Base-by-base conservation (phyloP, 2,329 filamentous ascomycete genomes). In the Xylaria sp. region DNA sequence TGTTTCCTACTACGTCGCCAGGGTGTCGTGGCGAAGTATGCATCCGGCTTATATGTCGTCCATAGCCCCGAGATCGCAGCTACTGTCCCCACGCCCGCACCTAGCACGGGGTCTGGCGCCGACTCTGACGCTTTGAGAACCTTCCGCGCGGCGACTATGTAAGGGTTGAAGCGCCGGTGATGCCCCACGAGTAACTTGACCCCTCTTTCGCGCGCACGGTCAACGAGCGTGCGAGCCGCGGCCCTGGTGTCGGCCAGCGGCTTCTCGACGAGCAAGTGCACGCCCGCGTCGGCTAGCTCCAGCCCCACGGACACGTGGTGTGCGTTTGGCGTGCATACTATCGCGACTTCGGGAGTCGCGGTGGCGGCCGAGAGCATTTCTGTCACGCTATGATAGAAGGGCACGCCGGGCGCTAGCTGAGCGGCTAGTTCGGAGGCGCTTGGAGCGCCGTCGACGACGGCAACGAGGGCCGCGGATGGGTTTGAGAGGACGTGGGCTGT, bases 191-290 rank as follows among this genome's bases (percentile, higher is more conserved):
- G 50, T 18, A 57, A 44, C 59, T 63, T 66, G 35, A 61, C 27
- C 2, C 50, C 50, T 12, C 18, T 16, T 25, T 63, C 25, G 6
- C 40, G 60, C 5, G 40, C 50, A 10, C 51, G 60, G 23, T 55
- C 60, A 1, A 63, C 50, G n/a, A 60, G 58, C 23, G 32, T 62
- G 47, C 60, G 47, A 6, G 60, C 60, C 5, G 48, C 42, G 6
- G 42, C 61, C 6, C 44, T 58, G 29, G 61, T 58, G 21, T 64
- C 61, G 32, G 62, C 62, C 4, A 55, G 50, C 16, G 60, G 60
- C 40, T 63, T 63, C 27, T 63, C 60, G 6, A 63, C 60, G 50
- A 63, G 60, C 23, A 63, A 27, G 40, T 63, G 60, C n/a, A 63
- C 60, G 40, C 60, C 60, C 2, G 42, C 62, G 18, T 64, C 44